A percentile compares a stretch with the other conserved stretches of the same genome.
These are phyloP conservation scores for Calonectria honghensis DNA, from an alignment of 2,329 filamentous ascomycete species.

Conservation along the genomic window DNA sequence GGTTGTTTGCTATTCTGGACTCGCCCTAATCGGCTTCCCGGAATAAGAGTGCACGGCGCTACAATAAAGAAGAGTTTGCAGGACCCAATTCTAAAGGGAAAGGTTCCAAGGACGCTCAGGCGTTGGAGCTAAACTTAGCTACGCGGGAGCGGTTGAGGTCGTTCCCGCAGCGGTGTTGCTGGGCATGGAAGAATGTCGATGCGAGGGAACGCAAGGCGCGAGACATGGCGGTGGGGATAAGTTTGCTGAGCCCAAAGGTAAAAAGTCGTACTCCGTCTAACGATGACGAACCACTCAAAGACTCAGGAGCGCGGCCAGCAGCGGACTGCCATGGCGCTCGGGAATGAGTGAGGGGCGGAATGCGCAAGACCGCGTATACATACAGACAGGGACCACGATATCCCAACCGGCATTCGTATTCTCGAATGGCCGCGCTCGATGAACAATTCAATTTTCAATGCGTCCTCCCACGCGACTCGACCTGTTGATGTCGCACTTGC, in stretches of 20 bases:
- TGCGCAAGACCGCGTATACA: conserved; percentile 20
- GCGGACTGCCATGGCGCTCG: neutral
- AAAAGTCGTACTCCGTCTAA: neutral
- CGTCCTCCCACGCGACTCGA: neutral
- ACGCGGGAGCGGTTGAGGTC: conserved; percentile 24
- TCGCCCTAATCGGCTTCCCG: conserved; percentile 19
- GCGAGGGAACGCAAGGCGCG: neutral
- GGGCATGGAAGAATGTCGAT: conserved; percentile 1
- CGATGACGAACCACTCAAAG: conserved; percentile 2
- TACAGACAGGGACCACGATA: conserved; percentile 16
- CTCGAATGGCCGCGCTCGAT: neutral
- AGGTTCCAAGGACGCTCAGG: conserved; percentile 6
- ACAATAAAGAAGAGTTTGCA: conserved; percentile 24
- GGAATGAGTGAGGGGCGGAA: conserved; percentile 3
- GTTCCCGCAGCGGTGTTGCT: conserved; percentile 11
- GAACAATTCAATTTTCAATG: conserved; percentile 15
- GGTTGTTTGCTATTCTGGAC: neutral
- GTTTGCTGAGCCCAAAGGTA: conserved; percentile 8
- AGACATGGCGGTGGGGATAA: conserved; percentile 16
- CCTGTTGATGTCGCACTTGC: neutral
- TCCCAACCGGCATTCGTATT: conserved; percentile 16
- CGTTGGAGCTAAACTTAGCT: conserved; percentile 26
- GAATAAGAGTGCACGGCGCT: conserved; percentile 8
- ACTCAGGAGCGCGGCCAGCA: neutral
- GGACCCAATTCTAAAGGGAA: neutral